phyloP scores from a whole-genome alignment of 805 yeast species.

The Candida methanosorbosa region DNA sequence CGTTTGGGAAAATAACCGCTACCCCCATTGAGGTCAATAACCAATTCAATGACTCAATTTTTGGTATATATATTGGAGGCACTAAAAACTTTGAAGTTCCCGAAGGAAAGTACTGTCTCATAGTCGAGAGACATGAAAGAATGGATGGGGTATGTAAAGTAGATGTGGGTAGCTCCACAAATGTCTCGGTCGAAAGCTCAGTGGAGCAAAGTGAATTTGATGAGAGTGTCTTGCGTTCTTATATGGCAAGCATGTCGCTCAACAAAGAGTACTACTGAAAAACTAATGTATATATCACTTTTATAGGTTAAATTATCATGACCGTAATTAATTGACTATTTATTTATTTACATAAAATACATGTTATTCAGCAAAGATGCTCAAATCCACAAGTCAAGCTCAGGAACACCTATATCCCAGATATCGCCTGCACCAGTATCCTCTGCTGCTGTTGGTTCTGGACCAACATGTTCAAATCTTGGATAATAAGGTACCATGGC shows the following conservation, averaged over 20 bases:
- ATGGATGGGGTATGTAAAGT: neutral
- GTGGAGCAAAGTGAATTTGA: too few relatives aligned
- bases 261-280: too few relatives aligned
- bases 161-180: too few relatives aligned
- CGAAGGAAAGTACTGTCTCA: neutral
- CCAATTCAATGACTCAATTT: neutral
- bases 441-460: conserved; percentile 7
- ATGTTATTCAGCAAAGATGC: too few relatives aligned
- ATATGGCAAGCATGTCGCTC: too few relatives aligned
- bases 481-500: conserved; percentile 83
- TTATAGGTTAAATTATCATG: too few relatives aligned
- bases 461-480: conserved; percentile 27
- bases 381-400: conserved; percentile 22
- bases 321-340: neutral
- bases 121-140: neutral
- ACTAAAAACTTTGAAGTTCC: neutral
- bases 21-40: neutral
- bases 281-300: too few relatives aligned
- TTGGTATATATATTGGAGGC: neutral
- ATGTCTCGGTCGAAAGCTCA: too few relatives aligned
- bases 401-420: conserved; percentile 20
- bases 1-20: neutral
- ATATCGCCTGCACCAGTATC: conserved; percentile 4
- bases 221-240: too few relatives aligned
- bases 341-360: too few relatives aligned